Base-by-base conservation (phyloP, 2,329 filamentous ascomycete genomes). In the Ceratocystis alfenasii region DNA sequence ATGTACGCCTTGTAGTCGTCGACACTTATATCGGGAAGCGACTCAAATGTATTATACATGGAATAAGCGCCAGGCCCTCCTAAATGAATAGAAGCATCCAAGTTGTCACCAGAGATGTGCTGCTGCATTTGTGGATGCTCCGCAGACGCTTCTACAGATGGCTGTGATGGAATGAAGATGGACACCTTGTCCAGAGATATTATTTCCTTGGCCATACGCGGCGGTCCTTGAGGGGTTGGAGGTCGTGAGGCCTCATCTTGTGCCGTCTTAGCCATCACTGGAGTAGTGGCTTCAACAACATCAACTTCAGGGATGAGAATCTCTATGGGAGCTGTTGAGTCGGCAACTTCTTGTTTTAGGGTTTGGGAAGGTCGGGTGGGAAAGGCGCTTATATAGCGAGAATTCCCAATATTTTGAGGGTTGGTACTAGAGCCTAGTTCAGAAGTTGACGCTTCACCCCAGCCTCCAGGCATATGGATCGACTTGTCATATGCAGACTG, bases 1-100 rank as follows among this genome's bases (percentile, higher is more conserved):
- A 68, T 22, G 70, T 70, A 17, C 63, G 71, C 20, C 72, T 46
- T 50, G 71, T 55, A 22, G 7, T 61, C 62, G 20, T 62, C 62
- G 5, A 64, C 17, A 15, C 55, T 61, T 12, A 68, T 55, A 12
- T 68, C 50, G 15, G 63, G 25, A 5, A 68, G 55, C 0, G 53
- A 64, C 45, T 68, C 66, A 33, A 68, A 59, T 8, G 66, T 65
- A 30, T 65, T 63, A 8, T 60, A 48, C 60, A 68, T 68, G 3
- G 69, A 69, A 30, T 67, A 36, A 36, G 57, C 50, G 5, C 62
- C 64, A 33, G 64, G 64, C 20, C 64, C 64, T 3, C 28, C 20
- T n/a, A 28, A 17, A 17, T 65, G 20, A 36, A 66, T 28, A n/a
- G 66, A 68, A 25, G 48, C 28, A n/a, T 57, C 44, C n/a, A 64